These are phyloP conservation scores for Cryptococcus maquisensis DNA, from an alignment of 1,284 basidiomycete species.

Conservation along the genomic window DNA sequence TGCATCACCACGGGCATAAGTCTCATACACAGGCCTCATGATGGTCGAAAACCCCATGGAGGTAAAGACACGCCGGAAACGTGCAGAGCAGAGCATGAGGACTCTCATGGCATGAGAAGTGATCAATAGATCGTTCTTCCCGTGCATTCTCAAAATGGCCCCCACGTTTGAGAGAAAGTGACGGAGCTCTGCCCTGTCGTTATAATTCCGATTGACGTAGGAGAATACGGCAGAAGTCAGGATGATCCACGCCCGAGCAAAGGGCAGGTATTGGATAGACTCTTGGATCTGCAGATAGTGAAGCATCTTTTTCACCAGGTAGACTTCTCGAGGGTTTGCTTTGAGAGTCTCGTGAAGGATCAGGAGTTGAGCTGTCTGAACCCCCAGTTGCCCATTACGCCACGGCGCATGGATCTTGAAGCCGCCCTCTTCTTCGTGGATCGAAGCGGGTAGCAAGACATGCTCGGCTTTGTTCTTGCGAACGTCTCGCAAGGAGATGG, in stretches of 20 bases:
- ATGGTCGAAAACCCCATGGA: conserved; percentile 67
- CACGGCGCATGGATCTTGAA: conserved; percentile 48
- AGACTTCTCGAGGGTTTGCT: conserved; percentile 66
- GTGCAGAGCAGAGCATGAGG: conserved; percentile 67
- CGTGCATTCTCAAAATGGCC: conserved; percentile 62
- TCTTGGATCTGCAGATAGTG: conserved; percentile 53
- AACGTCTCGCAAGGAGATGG: conserved; percentile 68
- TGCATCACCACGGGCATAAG: conserved; percentile 60
- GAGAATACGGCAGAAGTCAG: conserved; percentile 67
- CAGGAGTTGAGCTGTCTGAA: conserved; percentile 68
- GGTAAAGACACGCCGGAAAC: conserved; percentile 68
- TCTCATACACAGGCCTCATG: conserved; percentile 64
- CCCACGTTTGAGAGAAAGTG: conserved; percentile 66
- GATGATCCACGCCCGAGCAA: conserved; percentile 66
- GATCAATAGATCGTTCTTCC: conserved; percentile 66
- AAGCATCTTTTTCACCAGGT: conserved; percentile 65
- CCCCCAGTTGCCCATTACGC: conserved; percentile 58
- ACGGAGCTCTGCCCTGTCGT: conserved; percentile 66
- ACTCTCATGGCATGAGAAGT: conserved; percentile 61
- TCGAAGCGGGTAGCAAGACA: conserved; percentile 59
- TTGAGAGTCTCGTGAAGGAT: conserved; percentile 63
- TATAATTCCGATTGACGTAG: conserved; percentile 69
- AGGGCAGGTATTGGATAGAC: conserved; percentile 27
- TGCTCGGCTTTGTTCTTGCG: conserved; percentile 68
- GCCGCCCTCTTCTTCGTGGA: conserved; percentile 54